Evolutionary conservation across 2,329 filamentous ascomycete species (phyloP).

Genomic region (Fusarium xyrophilum): DNA sequence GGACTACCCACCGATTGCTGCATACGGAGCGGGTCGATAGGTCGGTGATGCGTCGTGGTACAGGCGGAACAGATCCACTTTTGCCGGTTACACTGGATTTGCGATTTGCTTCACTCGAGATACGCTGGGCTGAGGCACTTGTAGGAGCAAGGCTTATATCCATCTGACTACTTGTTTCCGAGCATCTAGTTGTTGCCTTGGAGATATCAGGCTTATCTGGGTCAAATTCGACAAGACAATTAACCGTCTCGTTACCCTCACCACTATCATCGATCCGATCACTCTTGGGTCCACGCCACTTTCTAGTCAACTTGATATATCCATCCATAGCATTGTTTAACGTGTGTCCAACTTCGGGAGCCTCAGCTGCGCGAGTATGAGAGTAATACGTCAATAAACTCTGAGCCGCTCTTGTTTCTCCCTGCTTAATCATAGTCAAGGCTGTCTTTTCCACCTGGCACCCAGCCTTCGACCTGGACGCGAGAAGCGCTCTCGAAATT

Average conservation of each 20-base stretch:
- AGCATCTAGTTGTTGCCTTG: constrained; percentile 1
- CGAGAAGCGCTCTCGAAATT: constrained; percentile 30
- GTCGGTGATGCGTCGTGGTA: not conserved
- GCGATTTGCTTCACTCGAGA: not conserved
- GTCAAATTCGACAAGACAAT: constrained; percentile 35
- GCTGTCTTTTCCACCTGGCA: constrained; percentile 37
- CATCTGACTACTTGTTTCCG: not conserved
- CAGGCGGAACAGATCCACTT: not conserved
- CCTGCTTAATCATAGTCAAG: constrained; percentile 21
- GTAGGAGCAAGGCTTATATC: not conserved
- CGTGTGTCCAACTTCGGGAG: constrained; percentile 24
- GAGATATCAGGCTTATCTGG: constrained; percentile 30
- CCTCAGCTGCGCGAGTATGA: constrained; percentile 29
- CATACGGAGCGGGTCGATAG: not conserved
- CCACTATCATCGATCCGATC: constrained; percentile 37
- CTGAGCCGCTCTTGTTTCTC: constrained; percentile 22
- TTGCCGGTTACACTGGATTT: not conserved
- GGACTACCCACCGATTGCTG: not conserved
- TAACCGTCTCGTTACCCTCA: constrained; percentile 35
- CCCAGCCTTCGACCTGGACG: constrained; percentile 22
- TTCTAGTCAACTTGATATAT: constrained; percentile 34
- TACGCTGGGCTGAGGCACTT: not conserved
- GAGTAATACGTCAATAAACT: constrained; percentile 35
- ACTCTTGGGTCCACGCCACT: constrained; percentile 29
- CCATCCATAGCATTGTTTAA: constrained; percentile 34